Base-by-base conservation (phyloP, 768 basidiomycete species). In the Sistotremastrum niveocremeum region DNA sequence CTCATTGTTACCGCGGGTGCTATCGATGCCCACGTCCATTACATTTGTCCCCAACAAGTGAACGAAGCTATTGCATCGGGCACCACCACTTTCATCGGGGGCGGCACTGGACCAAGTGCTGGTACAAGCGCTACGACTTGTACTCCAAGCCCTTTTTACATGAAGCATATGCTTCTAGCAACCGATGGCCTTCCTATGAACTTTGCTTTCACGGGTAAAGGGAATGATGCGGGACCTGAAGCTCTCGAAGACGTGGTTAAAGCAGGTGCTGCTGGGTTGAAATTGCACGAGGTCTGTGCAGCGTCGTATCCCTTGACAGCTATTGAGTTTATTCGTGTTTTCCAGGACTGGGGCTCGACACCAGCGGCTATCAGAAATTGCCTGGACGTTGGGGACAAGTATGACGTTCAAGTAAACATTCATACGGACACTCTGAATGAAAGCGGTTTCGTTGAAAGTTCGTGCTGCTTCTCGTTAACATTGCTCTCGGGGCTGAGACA, bases 401-500 rank as follows among this genome's bases (percentile, higher is more conserved):
- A 86, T 59, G 95, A 99, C 60, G 86, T 99, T 3, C 94, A 98
- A 73, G 83, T 87, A 42, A 91, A 93, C 60, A 95, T 99, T 36
- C 95, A 99, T 58, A 93, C 91, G 0, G 95, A 98, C 59, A 98
- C 94, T 0, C 63, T 98, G 49, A 98, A 98, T 59, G 95, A 99
- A 66, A 89, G 88, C 51, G 94, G 93, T 2, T 98, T 94, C 58
- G 89, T 97, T 5, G 89, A 99, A 62, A 82, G 89, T 88, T 56
- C 38, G 77, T 61, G 11, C 3, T 4, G 34, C 29, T 3, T 3
- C 3, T n/a, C 1, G 20, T 20, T 2, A 35, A 9, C 31, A 9
- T 31, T 42, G 37, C 7, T 10, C n/a, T 11, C 34, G 46, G 8
- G 28, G 37, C 32, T 39, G 32, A 34, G 31, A 10, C 7, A 11